phyloP scores from a whole-genome alignment of 768 basidiomycete genomes.

The Amanita brunnescens region DNA sequence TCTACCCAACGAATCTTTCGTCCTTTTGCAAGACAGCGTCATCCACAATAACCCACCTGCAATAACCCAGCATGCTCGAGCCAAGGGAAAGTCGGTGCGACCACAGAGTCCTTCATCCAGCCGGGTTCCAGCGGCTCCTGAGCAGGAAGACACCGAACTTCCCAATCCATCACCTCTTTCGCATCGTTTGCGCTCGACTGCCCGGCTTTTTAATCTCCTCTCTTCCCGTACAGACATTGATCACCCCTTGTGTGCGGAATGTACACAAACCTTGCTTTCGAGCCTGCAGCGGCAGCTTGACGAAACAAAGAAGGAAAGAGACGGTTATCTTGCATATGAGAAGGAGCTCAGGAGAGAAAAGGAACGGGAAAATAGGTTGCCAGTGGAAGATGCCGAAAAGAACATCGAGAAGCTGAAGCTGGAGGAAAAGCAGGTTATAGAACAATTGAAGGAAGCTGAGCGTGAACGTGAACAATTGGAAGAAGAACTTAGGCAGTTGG shows the following conservation, averaged over 20 bases:
- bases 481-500: constrained; percentile 59
- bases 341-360: constrained; percentile 77
- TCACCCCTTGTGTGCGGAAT: constrained; percentile 93
- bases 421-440: constrained; percentile 61
- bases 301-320: constrained; percentile 85
- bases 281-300: constrained; percentile 76
- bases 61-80: constrained; percentile 28
- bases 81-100: constrained; percentile 39
- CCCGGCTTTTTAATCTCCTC: constrained; percentile 66
- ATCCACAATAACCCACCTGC: constrained; percentile 61
- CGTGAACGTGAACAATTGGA: constrained; percentile 70
- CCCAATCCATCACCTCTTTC: constrained; percentile 67
- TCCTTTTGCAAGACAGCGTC: constrained; percentile 80
- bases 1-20: constrained; percentile 82
- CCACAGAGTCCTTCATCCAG: constrained; percentile 21
- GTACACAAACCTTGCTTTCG: constrained; percentile 72
- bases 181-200: constrained; percentile 68
- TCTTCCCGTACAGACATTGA: constrained; percentile 75
- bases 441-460: constrained; percentile 70
- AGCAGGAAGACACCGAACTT: constrained; percentile 41
- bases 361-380: constrained; percentile 56
- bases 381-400: constrained; percentile 57
- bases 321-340: constrained; percentile 91
- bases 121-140: constrained; percentile 17
- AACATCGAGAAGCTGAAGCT: constrained; percentile 64